A percentile compares a stretch with the other conserved stretches of the same genome.
Evolutionary conservation across 441 rosid genomes (phyloP).

Genomic region (Eutrema salsugineum): DNA sequence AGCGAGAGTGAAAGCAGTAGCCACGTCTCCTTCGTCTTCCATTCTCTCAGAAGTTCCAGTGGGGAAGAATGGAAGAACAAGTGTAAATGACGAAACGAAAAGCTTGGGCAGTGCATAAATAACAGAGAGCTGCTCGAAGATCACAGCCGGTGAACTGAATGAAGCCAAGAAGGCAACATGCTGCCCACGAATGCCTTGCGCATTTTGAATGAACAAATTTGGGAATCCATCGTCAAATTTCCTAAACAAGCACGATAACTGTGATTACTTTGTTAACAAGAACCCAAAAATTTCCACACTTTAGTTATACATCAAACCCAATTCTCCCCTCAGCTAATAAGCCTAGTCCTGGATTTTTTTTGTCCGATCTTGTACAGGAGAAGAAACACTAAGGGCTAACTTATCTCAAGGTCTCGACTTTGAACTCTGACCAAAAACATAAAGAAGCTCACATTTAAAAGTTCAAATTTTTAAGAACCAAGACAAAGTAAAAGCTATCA

Average conservation of each 20-base stretch:
- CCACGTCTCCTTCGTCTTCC: slow-evolving; percentile 98
- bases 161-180: slow-evolving; percentile 93
- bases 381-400: background rate
- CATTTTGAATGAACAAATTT: slow-evolving; percentile 88
- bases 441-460: background rate
- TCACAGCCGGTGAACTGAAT: slow-evolving; percentile 81
- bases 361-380: background rate
- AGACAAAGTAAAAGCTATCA: background rate
- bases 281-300: background rate
- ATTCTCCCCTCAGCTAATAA: background rate
- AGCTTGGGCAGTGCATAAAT: slow-evolving; percentile 85
- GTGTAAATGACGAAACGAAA: slow-evolving; percentile 85
- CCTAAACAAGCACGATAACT: slow-evolving; percentile 32
- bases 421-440: background rate
- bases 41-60: slow-evolving; percentile 96
- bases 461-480: background rate
- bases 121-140: slow-evolving; percentile 89
- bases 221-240: slow-evolving; percentile 91
- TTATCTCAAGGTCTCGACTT: background rate
- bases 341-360: too few species aligned
- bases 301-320: background rate
- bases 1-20: slow-evolving; percentile 94
- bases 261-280: background rate
- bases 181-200: slow-evolving; percentile 88
- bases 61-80: slow-evolving; percentile 93